A percentile compares a stretch with the other conserved stretches of the same genome.
Conservation (phyloP, 805 yeast genomes). For the Candida sphagnicola region DNA sequence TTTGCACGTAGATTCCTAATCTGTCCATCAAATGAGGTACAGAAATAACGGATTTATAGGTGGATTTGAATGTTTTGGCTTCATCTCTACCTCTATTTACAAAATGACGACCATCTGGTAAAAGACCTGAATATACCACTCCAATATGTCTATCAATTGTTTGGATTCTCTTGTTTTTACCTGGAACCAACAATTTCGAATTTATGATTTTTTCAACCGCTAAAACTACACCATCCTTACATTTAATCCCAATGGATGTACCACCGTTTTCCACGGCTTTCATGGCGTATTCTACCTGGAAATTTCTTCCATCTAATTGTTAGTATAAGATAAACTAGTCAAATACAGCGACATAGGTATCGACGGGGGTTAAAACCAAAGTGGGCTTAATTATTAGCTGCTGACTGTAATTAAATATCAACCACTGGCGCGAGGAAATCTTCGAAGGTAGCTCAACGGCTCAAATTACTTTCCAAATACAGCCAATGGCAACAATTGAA, state of each 20-base stretch:
- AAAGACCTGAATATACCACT: constrained; percentile 88
- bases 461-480: no score
- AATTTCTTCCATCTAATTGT: constrained; percentile 83
- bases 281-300: constrained; percentile 96
- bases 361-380: no score
- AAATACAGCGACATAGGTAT: no score
- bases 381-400: no score
- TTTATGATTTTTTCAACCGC: constrained; percentile 93
- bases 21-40: constrained; percentile 82
- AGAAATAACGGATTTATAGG: constrained; percentile 73
- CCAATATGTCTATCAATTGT: constrained; percentile 93
- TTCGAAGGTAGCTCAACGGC: no score
- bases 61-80: constrained; percentile 70
- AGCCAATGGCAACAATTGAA: no score
- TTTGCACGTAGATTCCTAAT: constrained; percentile 88
- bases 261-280: constrained; percentile 98
- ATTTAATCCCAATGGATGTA: constrained; percentile 89
- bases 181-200: constrained; percentile 85
- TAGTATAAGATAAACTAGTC: no score
- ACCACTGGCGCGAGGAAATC: no score
- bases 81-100: constrained; percentile 92
- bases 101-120: constrained; percentile 95
- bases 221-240: constrained; percentile 90
- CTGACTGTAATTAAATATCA: no score
- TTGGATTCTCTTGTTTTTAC: constrained; percentile 86